Evolutionary conservation across 2,329 filamentous ascomycete genomes (phyloP), one percentile per base, ranked within the genome.

Genomic region (Dryadomyces quercivorus): DNA sequence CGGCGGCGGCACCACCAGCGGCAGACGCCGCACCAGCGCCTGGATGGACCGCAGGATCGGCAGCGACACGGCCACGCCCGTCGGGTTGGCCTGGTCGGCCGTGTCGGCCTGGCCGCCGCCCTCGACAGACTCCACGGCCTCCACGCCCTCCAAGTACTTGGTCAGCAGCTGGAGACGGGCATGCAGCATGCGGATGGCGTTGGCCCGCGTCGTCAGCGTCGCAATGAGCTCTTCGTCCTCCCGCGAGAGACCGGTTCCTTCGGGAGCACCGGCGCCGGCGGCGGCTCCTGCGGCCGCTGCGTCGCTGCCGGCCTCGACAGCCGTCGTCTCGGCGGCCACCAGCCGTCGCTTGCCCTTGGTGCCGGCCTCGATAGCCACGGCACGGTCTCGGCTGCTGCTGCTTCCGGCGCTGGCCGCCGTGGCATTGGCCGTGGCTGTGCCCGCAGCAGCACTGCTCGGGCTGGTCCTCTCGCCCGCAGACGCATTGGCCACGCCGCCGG

Each of bases 121-220:
- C n/a, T 48, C 20, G 5, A 13, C 36, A 5, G 34, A 18, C 43
- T 46, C 26, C 3, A 75, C 75, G 7, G 75, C 77, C 40, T 40
- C 22, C 13, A 83, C 71, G 63, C 83, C 82, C 59, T 84, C 75
- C 49, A 98, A 81, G 66, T 96, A 97, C n/a, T 75, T 75, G 57
- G 78, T 78, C 60, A 92, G 78, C 55, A 92, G 77, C 47, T 79
- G 76, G 61, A 93, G 81, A 51, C 88, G 82, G 7, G 84, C 81
- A 63, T 92, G 84, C 31, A 98, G 81, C 83, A 95, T 96, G 70
- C 90, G 92, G 64, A 96, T 85, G 26, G 93, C 91, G 68, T 96
- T 97, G 59, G 86, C 80, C 63, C 95, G 95, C 57, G 90, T 86
- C 31, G 85, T 93, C 21, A 98, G 80, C 16, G 79, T 72, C 26